A percentile compares a stretch with the other conserved stretches of the same genome.
Evolutionary conservation across 139 green algal genomes (phyloP).

Genomic region (Nannochloris sp.): DNA sequence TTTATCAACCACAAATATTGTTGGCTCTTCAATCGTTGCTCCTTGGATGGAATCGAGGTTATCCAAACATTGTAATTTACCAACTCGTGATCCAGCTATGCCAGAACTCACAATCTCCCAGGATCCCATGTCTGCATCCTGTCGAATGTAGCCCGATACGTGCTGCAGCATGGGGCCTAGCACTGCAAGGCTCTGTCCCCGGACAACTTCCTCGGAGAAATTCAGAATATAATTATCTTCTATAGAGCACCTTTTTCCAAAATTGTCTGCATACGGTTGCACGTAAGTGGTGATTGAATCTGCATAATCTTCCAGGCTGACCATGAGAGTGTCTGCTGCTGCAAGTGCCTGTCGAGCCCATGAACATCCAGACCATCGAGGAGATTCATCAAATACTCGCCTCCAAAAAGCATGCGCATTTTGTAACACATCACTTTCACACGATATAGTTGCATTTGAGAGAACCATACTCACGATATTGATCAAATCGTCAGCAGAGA

Average conservation of each 20-base stretch:
- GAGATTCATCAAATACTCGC: constrained; percentile 25
- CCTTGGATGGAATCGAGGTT: constrained; percentile 53
- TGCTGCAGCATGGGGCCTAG: constrained; percentile 47
- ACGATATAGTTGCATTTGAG: constrained; percentile 39
- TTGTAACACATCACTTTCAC: constrained; percentile 47
- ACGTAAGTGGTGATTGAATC: constrained; percentile 52
- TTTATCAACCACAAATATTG: constrained; percentile 43
- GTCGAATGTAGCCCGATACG: constrained; percentile 51
- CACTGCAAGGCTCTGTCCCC: constrained; percentile 65
- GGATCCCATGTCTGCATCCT: constrained; percentile 44
- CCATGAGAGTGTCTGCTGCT: constrained; percentile 44
- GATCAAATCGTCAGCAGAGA: constrained; percentile 49
- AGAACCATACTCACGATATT: constrained; percentile 53
- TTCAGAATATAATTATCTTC: constrained; percentile 60
- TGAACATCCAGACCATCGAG: constrained; percentile 38
- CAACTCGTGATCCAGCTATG: constrained; percentile 5
- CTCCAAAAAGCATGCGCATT: constrained; percentile 31
- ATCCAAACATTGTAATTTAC: constrained; percentile 30
- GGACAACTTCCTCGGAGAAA: constrained; percentile 86
- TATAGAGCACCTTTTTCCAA: constrained; percentile 41
- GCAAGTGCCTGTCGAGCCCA: constrained; percentile 60
- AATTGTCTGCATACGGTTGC: constrained; percentile 59
- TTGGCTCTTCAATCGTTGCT: constrained; percentile 25
- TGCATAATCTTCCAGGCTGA: constrained; percentile 54
- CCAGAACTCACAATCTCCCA: constrained; percentile 63